phyloP scores from a whole-genome alignment of 139 green algal species.

The Nannochloris sp. region DNA sequence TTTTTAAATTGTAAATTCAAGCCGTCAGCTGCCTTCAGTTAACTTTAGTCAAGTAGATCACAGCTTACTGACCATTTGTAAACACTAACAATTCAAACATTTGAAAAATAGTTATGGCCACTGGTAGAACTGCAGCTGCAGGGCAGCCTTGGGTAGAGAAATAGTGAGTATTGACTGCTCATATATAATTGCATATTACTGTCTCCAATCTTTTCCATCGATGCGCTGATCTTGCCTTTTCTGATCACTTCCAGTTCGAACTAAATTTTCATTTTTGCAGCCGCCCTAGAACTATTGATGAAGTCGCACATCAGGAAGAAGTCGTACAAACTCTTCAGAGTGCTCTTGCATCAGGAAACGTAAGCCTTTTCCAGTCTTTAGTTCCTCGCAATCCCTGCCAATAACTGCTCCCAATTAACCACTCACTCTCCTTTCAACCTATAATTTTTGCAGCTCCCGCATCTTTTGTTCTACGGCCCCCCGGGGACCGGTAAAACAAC shows the following conservation, averaged over 20 bases:
- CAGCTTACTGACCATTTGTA: too few species aligned
- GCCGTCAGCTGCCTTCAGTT: too few species aligned
- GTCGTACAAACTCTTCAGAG: constrained; percentile 81
- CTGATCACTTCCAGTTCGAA: neutral
- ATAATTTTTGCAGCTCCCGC: constrained; percentile 60
- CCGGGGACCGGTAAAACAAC: constrained; percentile 96
- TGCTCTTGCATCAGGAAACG: constrained; percentile 79
- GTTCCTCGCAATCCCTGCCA: neutral
- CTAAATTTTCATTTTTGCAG: constrained; percentile 35
- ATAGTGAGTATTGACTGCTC: constrained; percentile 40
- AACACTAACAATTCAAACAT: too few species aligned
- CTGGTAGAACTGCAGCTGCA: too few species aligned
- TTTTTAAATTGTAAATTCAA: too few species aligned
- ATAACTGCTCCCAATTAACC: neutral
- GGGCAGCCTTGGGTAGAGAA: constrained; percentile 71
- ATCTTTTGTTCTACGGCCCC: constrained; percentile 96
- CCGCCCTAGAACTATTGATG: constrained; percentile 74
- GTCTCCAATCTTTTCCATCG: neutral
- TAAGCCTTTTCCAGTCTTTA: constrained; percentile 23
- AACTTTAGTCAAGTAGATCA: too few species aligned
- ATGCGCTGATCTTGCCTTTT: neutral
- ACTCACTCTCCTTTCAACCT: neutral
- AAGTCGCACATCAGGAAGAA: constrained; percentile 93
- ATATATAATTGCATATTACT: neutral
- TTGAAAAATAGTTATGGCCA: too few species aligned